Base-by-base conservation (phyloP, 2,329 filamentous ascomycete species). In the Aureobasidium pullulans region DNA sequence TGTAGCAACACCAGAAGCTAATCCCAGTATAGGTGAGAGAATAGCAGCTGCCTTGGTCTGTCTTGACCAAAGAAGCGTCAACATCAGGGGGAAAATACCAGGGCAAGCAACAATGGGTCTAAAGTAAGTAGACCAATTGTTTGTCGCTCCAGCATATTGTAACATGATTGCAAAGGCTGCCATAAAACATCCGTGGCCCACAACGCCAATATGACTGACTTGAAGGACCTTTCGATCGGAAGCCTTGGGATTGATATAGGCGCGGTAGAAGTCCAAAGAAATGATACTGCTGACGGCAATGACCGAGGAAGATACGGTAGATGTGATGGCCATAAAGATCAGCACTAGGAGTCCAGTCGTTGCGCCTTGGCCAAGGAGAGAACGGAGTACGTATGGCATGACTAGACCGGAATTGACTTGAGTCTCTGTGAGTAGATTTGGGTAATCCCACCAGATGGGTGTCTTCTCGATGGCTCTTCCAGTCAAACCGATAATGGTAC, bases 251-350 rank as follows among this genome's bases (percentile, higher is more conserved):
- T 80, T 76, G 69, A 80, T 70, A 61, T 81, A 81, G 4, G 76
- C 79, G 50, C 76, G 74, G 67, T 76, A 81, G n/a, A 80, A 64
- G 61, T 81, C 78, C 52, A 78, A 75, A 5, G 76, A 77, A 7
- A 80, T 67, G 44, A 81, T 80, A 59, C 75, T 77, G 68, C 74
- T 77, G 23, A 80, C 78, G 1, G 78, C 78, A 49, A 81, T 80
- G 71, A 79, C 76, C 4, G 73, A 76, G 0, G 78, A 78, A 0
- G 77, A 79, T 0, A 79, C 72, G 0, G 77, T 80, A 54, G 74
- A 77, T 0, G 79, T 81, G 29, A 80, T 64, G 4, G 78, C 77
- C 78, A 81, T 81, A 67, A 80, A 81, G 1, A 80, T 67, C 7
- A 80, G 68, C 0, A 81, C 71, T 15, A 81, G 73, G 49, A 77